Evolutionary conservation across 1,139 yeast genomes (phyloP).

Genomic region (Meyerozyma smithsonii): DNA sequence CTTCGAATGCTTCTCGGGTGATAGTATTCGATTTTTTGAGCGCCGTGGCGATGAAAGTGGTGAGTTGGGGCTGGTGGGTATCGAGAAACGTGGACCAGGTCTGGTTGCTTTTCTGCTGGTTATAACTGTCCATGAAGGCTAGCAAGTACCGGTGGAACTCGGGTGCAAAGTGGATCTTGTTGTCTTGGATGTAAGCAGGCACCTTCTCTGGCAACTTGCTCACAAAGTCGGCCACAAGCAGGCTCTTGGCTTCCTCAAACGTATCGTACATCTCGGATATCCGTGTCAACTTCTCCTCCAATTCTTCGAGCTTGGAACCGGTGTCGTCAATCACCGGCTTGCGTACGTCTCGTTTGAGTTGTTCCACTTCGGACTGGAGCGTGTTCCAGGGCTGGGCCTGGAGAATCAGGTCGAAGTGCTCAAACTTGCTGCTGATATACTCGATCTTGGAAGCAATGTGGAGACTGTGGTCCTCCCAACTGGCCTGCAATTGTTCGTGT

Average conservation of each 20-base stretch:
- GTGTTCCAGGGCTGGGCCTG: slow-evolving; percentile 9
- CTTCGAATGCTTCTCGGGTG: slow-evolving; percentile 19
- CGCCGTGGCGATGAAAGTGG: slow-evolving; percentile 13
- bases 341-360: neutral
- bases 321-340: too few relatives aligned
- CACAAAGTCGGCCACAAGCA: slow-evolving; percentile 19
- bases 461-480: slow-evolving; percentile 12
- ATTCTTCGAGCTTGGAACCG: slow-evolving; percentile 7
- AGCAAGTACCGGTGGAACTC: slow-evolving; percentile 36
- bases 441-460: slow-evolving; percentile 17
- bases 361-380: neutral
- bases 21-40: slow-evolving; percentile 13
- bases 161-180: slow-evolving; percentile 35
- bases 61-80: slow-evolving; percentile 16
- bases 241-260: slow-evolving; percentile 18
- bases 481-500: slow-evolving; percentile 15
- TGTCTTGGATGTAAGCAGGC: slow-evolving; percentile 31
- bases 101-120: slow-evolving; percentile 8
- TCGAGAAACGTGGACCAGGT: slow-evolving; percentile 13
- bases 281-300: slow-evolving; percentile 16
- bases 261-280: slow-evolving; percentile 15
- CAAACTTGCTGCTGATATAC: slow-evolving; percentile 14
- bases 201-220: slow-evolving; percentile 24
- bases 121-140: slow-evolving; percentile 29
- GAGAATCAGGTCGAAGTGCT: slow-evolving; percentile 10